Base-by-base conservation (phyloP, 306 rosid species). In the Trifolium fragiferum region DNA sequence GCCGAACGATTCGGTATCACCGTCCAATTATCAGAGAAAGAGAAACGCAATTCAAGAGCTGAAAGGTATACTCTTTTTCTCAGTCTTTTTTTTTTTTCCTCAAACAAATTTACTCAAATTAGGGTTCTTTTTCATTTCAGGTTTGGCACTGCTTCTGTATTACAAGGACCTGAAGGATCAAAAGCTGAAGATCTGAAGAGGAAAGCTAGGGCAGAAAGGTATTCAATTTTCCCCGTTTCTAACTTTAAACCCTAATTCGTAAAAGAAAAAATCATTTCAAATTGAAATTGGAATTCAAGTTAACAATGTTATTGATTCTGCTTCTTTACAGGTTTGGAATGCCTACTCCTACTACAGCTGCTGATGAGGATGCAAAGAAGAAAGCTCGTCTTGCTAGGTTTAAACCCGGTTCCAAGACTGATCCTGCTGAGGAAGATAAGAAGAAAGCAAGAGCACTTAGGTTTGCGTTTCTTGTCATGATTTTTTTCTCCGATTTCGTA, bases 1-100 rank as follows among this genome's bases (percentile, higher is more conserved):
- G 98, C 96, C 0, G 96, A 93, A 87, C 89, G 97, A 51, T 93
- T 93, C n/a, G 98, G 98, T 13, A 89, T 93, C 44, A 71, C 96
- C 14, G 88, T 88, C 23, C 94, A 84, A 83, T 64, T 91, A 6
- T 85, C 93, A 11, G 92, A 91, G 67, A 84, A 87, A 55, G 96
- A 91, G 78, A 93, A 91, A 84, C 97, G 96, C 69, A 89, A 89
- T 78, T 89, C 98, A 40, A 86, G 98, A 10, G 96, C 96, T 1
- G 96, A 93, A 80, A 91, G 97, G 98, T 93, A 30, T 10, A 6
- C 3, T 53, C 10, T 15, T 47, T 19, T 12, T 77, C 21, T n/a
- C 27, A 27, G 14, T 1, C 6, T 12, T 59, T 7, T 18, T 49
- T 20, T 25, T 46, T 1, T 2, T 12, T 73, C 1, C 0, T 2